A percentile compares a stretch with the other conserved stretches of the same genome.
phyloP scores from a whole-genome alignment of 2,329 filamentous ascomycete species.

The Colletotrichum tropicicola region DNA sequence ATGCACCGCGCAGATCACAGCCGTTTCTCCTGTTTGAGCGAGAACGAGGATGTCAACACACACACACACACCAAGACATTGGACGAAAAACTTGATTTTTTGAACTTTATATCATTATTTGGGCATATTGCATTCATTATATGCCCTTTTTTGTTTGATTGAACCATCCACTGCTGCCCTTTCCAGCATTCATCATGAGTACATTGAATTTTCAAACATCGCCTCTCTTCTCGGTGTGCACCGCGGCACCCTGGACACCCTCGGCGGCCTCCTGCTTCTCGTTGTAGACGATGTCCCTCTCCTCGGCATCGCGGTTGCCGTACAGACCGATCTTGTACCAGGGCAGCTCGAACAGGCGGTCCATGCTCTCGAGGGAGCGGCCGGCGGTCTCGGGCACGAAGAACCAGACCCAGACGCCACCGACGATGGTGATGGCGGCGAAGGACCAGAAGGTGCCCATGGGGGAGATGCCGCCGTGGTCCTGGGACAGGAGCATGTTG shows the following conservation, averaged over 20 bases:
- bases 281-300: slow-evolving; percentile 49
- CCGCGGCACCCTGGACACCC: slow-evolving; percentile 38
- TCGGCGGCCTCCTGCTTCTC: slow-evolving; percentile 54
- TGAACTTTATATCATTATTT: slow-evolving; percentile 15
- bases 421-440: slow-evolving; percentile 71
- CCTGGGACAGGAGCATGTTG: slow-evolving; percentile 70
- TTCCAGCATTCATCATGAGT: neutral
- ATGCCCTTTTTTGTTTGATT: slow-evolving; percentile 10
- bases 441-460: slow-evolving; percentile 84
- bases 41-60: no score
- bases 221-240: slow-evolving; percentile 46
- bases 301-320: slow-evolving; percentile 61
- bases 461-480: slow-evolving; percentile 58
- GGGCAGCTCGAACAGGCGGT: slow-evolving; percentile 74
- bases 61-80: no score
- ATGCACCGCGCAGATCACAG: no score
- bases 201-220: slow-evolving; percentile 7
- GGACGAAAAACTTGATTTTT: neutral
- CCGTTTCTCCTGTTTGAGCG: no score
- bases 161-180: neutral
- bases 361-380: slow-evolving; percentile 73
- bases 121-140: slow-evolving; percentile 29
- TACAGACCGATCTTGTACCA: slow-evolving; percentile 78
- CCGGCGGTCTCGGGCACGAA: slow-evolving; percentile 78
- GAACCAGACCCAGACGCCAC: slow-evolving; percentile 76